A percentile compares a stretch with the other conserved stretches of the same genome.
phyloP scores from a whole-genome alignment of 192 early-diverging fungal species.

The Backusella morwellensis region DNA sequence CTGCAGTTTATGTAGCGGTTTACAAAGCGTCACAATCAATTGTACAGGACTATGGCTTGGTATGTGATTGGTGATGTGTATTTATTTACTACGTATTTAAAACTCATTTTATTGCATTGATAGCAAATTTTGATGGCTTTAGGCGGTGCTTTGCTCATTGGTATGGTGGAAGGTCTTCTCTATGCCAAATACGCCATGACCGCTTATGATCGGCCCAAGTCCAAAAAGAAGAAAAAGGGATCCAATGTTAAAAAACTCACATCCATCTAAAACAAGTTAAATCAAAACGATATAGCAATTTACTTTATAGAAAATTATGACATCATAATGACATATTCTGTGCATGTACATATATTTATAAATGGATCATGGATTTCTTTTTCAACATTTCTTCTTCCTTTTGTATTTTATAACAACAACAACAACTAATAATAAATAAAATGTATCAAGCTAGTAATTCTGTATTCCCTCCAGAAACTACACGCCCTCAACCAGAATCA shows the following conservation, averaged over 20 bases:
- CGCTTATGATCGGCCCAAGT: not conserved
- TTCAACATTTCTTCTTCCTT: not conserved
- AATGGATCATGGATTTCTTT: not conserved
- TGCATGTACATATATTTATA: not conserved
- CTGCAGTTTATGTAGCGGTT: constrained; percentile 22
- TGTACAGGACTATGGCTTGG: constrained; percentile 16
- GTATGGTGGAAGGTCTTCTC: constrained; percentile 21
- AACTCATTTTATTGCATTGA: not conserved
- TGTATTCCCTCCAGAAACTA: not conserved
- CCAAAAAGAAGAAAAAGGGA: not conserved
- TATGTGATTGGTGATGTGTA: not conserved
- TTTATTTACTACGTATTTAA: not conserved
- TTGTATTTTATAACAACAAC: not conserved
- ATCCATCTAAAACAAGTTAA: not conserved
- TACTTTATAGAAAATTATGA: not conserved
- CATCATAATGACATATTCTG: not conserved
- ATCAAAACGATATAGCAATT: not conserved
- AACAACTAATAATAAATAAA: not conserved
- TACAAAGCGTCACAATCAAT: constrained; percentile 20
- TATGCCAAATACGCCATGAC: constrained; percentile 13
- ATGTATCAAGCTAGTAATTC: not conserved
- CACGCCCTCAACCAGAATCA: not conserved
- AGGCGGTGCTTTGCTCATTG: constrained; percentile 21
- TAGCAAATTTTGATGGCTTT: constrained; percentile 21
- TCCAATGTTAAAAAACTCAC: not conserved